A percentile compares a stretch with the other conserved stretches of the same genome.
These are phyloP conservation scores for Lipomyces sp. DNA, from an alignment of 805 yeast species.

Conservation along the genomic window DNA sequence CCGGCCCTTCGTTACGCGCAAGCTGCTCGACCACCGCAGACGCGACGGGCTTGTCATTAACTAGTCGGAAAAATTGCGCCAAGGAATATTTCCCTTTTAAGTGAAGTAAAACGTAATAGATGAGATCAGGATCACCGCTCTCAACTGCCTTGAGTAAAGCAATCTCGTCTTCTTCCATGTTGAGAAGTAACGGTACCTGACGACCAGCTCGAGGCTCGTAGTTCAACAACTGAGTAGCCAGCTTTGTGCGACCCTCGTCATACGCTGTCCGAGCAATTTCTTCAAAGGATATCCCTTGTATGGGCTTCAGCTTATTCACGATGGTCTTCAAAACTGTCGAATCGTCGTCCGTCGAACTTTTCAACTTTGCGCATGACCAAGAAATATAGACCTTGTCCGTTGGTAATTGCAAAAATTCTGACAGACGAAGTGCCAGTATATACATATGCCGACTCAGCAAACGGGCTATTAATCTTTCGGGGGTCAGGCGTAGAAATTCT, in stretches of 20 bases:
- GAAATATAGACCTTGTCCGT: constrained; percentile 56
- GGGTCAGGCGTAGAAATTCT: constrained; percentile 52
- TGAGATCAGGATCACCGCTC: constrained; percentile 56
- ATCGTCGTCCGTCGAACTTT: constrained; percentile 50
- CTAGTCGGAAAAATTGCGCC: constrained; percentile 65
- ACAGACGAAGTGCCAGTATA: constrained; percentile 59
- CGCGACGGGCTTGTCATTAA: constrained; percentile 50
- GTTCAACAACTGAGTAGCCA: constrained; percentile 66
- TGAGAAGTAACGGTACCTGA: constrained; percentile 61
- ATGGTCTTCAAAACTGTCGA: constrained; percentile 53
- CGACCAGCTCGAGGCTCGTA: constrained; percentile 61
- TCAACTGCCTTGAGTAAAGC: constrained; percentile 68
- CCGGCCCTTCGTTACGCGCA: constrained; percentile 37
- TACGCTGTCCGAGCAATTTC: constrained; percentile 62
- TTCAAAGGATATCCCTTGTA: constrained; percentile 52
- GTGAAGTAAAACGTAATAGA: constrained; percentile 53
- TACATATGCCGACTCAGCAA: constrained; percentile 59
- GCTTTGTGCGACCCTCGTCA: constrained; percentile 72
- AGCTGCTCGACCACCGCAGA: constrained; percentile 42
- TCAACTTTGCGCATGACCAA: constrained; percentile 77
- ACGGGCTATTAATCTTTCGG: constrained; percentile 54
- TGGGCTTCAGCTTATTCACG: constrained; percentile 44
- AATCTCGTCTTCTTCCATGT: constrained; percentile 65
- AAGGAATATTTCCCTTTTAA: constrained; percentile 54
- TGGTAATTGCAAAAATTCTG: constrained; percentile 49